Base-by-base conservation (phyloP, 2,329 filamentous ascomycete species). In the Bipolaris zeicola region DNA sequence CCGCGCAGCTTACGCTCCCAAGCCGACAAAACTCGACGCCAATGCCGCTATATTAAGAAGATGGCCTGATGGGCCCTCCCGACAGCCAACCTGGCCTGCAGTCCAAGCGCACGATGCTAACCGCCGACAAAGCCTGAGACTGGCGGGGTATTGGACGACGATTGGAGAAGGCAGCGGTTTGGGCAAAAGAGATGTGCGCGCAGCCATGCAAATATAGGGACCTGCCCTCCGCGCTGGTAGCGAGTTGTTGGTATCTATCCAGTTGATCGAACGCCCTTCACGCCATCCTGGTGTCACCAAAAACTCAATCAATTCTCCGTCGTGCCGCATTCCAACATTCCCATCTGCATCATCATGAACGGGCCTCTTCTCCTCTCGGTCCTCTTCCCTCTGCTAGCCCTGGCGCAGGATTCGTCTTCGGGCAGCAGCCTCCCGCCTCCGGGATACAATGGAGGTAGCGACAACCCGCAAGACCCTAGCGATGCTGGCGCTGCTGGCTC, bases 401-500 rank as follows among this genome's bases (percentile, higher is more conserved):
- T 72, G 51, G 71, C 70, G 14, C 70, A 73, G 41, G 61, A 67
- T 46, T 57, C 67, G 16, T 57, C 58, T 7, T 60, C 63, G 8
- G 52, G 43, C 6, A 62, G 64, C 24, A 57, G 61, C n/a, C 61
- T 64, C 7, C 67, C 71, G 28, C 67, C 67, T 38, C 52, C 68
- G 8, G 67, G 67, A 37, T 75, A 75, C 65, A 76, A 76, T 58
- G 73, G 73, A 56, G 73, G 73, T 7, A 70, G 65, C 8, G 73
- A 76, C 58, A 75, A 74, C 52, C 72, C 72, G 14, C 61, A 66
- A 37, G 66, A 74, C 45, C 71, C 73, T 13, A 68, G 63, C 51
- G 71, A 72, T 58, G 83, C 84, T 33, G 91, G 90, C 22, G 89
- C 90, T 14, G 83, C 85, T 36, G 90, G 91, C 16, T 76, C 81